Conservation (phyloP, 2,329 filamentous ascomycete genomes). For the Aspergillus piperis region DNA sequence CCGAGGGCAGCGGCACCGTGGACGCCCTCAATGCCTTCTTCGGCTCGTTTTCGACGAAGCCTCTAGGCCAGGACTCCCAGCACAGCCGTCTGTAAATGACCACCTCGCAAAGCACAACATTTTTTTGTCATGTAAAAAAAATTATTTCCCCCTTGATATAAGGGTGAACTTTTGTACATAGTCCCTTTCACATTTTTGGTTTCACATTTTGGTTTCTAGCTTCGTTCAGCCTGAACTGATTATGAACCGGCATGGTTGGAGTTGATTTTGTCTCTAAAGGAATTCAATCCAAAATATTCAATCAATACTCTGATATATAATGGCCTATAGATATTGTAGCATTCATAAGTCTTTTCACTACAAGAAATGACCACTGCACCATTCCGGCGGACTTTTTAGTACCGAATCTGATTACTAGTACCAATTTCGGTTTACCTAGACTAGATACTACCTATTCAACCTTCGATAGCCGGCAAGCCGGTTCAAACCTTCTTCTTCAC, state of each 20-base stretch:
- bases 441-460: too few relatives aligned
- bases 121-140: slow-evolving; percentile 14
- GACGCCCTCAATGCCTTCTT: slow-evolving; percentile 86
- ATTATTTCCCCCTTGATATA: neutral
- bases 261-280: neutral
- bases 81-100: slow-evolving; percentile 36
- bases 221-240: neutral
- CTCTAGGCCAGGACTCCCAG: slow-evolving; percentile 36
- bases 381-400: too few relatives aligned
- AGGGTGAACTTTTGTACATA: neutral
- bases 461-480: too few relatives aligned
- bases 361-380: too few relatives aligned
- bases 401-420: too few relatives aligned
- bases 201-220: neutral
- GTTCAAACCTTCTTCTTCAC: too few relatives aligned
- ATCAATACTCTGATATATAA: too few relatives aligned
- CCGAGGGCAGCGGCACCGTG: slow-evolving; percentile 74
- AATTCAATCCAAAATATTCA: too few relatives aligned
- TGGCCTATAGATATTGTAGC: too few relatives aligned
- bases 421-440: too few relatives aligned
- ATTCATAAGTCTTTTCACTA: too few relatives aligned
- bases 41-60: slow-evolving; percentile 67
- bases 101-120: slow-evolving; percentile 7
- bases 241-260: neutral
- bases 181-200: neutral